phyloP scores from a whole-genome alignment of 106 monocot genomes.

The Dendrobium officinale region DNA sequence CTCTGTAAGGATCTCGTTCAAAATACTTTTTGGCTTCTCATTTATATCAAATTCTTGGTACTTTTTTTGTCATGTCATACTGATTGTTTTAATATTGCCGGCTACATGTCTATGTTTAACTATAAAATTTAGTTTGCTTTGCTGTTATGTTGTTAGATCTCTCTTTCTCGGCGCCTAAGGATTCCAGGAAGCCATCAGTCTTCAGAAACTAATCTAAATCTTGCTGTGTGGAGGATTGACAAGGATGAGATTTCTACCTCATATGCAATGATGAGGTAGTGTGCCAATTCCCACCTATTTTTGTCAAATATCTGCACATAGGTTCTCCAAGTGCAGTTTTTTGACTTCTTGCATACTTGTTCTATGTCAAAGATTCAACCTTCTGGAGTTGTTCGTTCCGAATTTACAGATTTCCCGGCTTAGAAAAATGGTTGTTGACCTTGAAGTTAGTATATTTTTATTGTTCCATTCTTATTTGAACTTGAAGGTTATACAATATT shows the following conservation, averaged over 20 bases:
- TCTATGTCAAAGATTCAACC: conserved; percentile 52
- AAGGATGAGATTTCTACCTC: conserved; percentile 86
- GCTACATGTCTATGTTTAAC: neutral
- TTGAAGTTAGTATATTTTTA: conserved; percentile 50
- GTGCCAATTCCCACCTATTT: neutral
- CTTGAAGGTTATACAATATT: neutral
- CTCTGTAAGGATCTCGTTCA: conserved; percentile 40
- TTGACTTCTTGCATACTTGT: conserved; percentile 1
- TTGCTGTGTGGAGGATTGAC: conserved; percentile 75
- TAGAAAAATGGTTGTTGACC: conserved; percentile 79
- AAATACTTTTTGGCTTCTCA: neutral
- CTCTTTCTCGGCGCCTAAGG: conserved; percentile 56
- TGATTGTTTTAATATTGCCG: neutral
- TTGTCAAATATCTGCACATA: neutral
- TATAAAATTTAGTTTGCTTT: neutral
- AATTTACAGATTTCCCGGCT: conserved; percentile 43
- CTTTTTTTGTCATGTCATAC: neutral
- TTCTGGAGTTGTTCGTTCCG: conserved; percentile 73
- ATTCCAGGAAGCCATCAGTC: conserved; percentile 51
- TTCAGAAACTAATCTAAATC: conserved; percentile 28
- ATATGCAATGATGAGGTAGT: conserved; percentile 81
- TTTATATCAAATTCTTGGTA: neutral
- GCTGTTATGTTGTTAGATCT: conserved; percentile 32
- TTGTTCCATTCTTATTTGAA: conserved; percentile 1
- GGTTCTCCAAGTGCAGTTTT: neutral